Evolutionary conservation across 1,284 basidiomycete species (phyloP).

Genomic region (Boletellus deceptivus): DNA sequence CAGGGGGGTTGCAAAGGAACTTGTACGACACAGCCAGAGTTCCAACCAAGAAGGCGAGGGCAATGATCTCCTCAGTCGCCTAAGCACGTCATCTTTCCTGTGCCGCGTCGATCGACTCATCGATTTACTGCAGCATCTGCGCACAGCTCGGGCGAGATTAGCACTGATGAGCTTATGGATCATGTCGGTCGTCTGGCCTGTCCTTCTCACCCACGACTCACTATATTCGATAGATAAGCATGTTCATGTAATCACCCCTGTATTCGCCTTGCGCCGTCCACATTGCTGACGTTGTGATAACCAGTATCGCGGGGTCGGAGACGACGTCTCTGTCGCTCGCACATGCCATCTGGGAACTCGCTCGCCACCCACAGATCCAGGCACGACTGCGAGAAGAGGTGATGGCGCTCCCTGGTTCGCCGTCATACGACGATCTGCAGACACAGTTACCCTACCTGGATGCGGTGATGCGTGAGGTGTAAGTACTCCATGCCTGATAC

Average conservation of each 20-base stretch:
- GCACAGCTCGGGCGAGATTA: conserved; percentile 4
- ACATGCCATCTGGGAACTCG: conserved; percentile 12
- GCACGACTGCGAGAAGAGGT: conserved; percentile 6
- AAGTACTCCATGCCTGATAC: background rate
- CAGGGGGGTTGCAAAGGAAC: too few species aligned
- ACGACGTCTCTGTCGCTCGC: conserved; percentile 5
- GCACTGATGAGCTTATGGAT: conserved; percentile 4
- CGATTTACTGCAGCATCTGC: background rate
- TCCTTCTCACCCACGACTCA: background rate
- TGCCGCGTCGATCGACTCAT: background rate
- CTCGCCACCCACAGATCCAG: conserved; percentile 7
- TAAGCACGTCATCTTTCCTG: background rate
- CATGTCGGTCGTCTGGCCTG: conserved; percentile 1
- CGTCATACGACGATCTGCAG: conserved; percentile 6
- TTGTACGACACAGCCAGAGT: too few species aligned
- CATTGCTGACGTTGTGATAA: background rate
- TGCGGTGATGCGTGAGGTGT: conserved; percentile 9
- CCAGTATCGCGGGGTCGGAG: conserved; percentile 7
- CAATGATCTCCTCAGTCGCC: conserved; percentile 5
- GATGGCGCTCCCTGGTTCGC: conserved; percentile 2
- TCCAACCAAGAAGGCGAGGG: too few species aligned
- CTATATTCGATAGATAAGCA: conserved; percentile 4
- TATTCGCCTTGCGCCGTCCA: background rate
- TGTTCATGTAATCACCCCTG: conserved; percentile 6
- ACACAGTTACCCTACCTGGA: conserved; percentile 10